phyloP scores from a whole-genome alignment of 805 yeast species.

The Wickerhamomyces rabaulensis region DNA sequence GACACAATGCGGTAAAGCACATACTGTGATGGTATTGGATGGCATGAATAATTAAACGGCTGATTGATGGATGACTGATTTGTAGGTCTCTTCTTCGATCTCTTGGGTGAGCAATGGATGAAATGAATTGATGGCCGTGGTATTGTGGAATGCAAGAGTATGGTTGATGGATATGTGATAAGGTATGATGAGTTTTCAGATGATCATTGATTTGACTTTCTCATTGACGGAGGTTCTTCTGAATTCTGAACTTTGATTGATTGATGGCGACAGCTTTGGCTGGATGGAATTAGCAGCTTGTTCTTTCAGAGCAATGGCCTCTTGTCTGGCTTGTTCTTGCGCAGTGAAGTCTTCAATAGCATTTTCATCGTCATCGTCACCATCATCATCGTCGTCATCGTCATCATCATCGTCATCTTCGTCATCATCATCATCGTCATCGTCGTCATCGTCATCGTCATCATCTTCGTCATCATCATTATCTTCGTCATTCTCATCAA shows the following conservation, averaged over 20 bases:
- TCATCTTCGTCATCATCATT: conserved; percentile 9
- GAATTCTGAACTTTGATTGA: not conserved
- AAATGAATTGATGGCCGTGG: not conserved
- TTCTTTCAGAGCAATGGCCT: not conserved
- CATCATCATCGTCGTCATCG: not conserved
- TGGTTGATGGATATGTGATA: not conserved
- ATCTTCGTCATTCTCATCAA: conserved; percentile 40
- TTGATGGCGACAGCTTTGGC: not conserved
- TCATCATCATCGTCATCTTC: not conserved
- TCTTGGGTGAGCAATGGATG: not conserved
- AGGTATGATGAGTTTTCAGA: not conserved
- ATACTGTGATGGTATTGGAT: not conserved
- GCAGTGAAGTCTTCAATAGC: not conserved
- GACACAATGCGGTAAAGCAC: not conserved
- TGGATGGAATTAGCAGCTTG: not conserved
- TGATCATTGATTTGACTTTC: not conserved
- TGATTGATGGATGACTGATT: not conserved
- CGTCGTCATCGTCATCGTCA: conserved; percentile 8
- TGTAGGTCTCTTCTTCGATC: not conserved
- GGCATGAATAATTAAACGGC: no score
- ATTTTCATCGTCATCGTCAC: not conserved
- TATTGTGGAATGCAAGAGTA: not conserved
- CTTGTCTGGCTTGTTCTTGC: not conserved
- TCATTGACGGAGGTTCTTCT: not conserved
- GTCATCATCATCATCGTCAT: conserved; percentile 4